These are phyloP conservation scores for Wolfiporia cocos DNA, from an alignment of 1,284 basidiomycete genomes.

Conservation along the genomic window DNA sequence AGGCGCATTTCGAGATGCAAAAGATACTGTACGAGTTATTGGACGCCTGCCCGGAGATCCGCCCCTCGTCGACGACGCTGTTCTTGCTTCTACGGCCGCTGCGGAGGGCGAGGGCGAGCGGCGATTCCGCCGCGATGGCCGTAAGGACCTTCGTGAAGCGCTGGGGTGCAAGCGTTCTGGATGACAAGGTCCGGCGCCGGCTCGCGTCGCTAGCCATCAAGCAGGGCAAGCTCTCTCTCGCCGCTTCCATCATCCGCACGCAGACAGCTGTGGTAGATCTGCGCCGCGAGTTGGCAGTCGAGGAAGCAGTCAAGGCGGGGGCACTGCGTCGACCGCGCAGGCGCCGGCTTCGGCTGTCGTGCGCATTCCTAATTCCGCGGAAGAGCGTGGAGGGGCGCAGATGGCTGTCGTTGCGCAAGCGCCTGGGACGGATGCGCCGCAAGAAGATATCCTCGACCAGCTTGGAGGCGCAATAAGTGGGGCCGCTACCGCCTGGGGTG, in stretches of 20 bases:
- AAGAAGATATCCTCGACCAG: too few species aligned
- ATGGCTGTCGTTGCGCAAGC: slow-evolving; percentile 16
- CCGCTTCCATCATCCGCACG: slow-evolving; percentile 17
- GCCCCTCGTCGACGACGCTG: slow-evolving; percentile 57
- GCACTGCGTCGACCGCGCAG: slow-evolving; percentile 5
- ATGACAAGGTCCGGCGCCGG: slow-evolving; percentile 52
- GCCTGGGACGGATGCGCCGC: slow-evolving; percentile 8
- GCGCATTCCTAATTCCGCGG: slow-evolving; percentile 7
- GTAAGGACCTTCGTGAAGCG: slow-evolving; percentile 38
- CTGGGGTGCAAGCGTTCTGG: slow-evolving; percentile 51
- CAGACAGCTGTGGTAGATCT: slow-evolving; percentile 18
- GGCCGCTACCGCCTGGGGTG: too few species aligned
- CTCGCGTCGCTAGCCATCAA: slow-evolving; percentile 51
- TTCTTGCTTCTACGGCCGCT: slow-evolving; percentile 52
- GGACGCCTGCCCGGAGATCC: slow-evolving; percentile 43
- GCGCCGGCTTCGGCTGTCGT: slow-evolving; percentile 10
- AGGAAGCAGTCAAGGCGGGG: slow-evolving; percentile 23
- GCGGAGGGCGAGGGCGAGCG: slow-evolving; percentile 38
- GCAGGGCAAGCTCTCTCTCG: slow-evolving; percentile 51
- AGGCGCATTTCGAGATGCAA: too few species aligned
- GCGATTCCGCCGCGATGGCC: slow-evolving; percentile 42
- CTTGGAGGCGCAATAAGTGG: too few species aligned
- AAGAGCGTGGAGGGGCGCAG: slow-evolving; percentile 13
- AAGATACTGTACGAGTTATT: too few species aligned
- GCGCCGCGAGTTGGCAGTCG: slow-evolving; percentile 18